Base-by-base conservation (phyloP, 768 basidiomycete species). In the Leccinum variicolor region DNA sequence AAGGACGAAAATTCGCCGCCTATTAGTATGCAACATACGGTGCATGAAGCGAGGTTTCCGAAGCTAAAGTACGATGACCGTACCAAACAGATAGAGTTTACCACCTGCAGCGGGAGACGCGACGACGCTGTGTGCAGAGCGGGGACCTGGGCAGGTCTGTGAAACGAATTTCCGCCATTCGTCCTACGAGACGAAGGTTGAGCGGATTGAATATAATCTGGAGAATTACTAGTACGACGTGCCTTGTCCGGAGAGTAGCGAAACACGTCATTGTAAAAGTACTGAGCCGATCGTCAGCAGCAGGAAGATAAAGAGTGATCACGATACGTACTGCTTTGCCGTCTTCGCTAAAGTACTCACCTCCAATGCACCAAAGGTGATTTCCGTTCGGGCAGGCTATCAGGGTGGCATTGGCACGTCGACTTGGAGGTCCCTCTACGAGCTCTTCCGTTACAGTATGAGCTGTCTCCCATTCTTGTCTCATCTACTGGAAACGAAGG, bases 161-260 rank as follows among this genome's bases (percentile, higher is more conserved):
- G 90, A 92, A 26, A 92, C 78, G 61, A 92, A 94, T 64, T 84
- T 85, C 10, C 89, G 81, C 94, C 94, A 96, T 77, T 96, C 94
- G 64, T 94, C 86, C 84, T 89, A 36, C 8, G 51, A 19, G 45
- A 31, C 3, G 23, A 26, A 3, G 23, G 4, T 6, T 17, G 0
- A 2, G 9, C 26, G 6, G 9, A 51, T 43, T 23, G 3, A 19
- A 10, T 17, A 9, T 36, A 14, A 13, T 4, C 7, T 1, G 29
- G 9, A n/a, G 11, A 11, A 11, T 3, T 39, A 14, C 5, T 39
- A 39, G 8, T 8, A 31, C 41, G 34, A 59, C 71, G 15, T 33
- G 83, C 85, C 77, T 92, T 92, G 36, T 92, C 90, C 0, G 92
- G 90, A 1, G 86, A 81, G 71, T 95, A 95, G 21, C 94, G 79